Percentiles rank a stretch among this genome's conserved stretches.
Conservation (phyloP, 2,329 filamentous ascomycete genomes). For the Hirsutella thompsonii region DNA sequence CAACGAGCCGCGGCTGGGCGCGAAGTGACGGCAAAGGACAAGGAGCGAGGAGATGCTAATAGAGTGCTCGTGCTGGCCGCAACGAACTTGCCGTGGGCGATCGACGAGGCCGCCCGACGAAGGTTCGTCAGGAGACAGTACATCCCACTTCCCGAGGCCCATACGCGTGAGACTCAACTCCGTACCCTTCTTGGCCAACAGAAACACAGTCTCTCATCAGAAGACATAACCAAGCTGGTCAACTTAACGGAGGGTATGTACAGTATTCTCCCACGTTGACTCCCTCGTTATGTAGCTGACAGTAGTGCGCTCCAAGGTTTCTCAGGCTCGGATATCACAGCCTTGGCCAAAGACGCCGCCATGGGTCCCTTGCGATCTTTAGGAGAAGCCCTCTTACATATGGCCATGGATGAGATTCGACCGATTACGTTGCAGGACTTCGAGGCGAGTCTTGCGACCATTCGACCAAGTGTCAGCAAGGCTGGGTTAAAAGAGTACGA, state of each 20-base stretch:
- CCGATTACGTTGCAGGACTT: slow-evolving; percentile 79
- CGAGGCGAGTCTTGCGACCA: slow-evolving; percentile 66
- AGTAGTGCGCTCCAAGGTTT: slow-evolving; percentile 52
- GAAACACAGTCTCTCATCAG: slow-evolving; percentile 63
- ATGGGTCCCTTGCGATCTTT: slow-evolving; percentile 90
- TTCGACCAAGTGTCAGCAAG: slow-evolving; percentile 80
- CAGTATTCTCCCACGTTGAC: slow-evolving; percentile 4
- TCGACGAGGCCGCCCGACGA: slow-evolving; percentile 85
- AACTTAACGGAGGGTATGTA: slow-evolving; percentile 64
- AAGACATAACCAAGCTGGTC: slow-evolving; percentile 65
- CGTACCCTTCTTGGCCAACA: slow-evolving; percentile 72
- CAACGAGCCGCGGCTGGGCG: slow-evolving; percentile 83
- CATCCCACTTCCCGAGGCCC: slow-evolving; percentile 80
- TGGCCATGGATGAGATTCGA: slow-evolving; percentile 88
- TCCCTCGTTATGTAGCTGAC: not conserved
- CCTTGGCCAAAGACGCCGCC: slow-evolving; percentile 90
- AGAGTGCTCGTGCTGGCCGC: slow-evolving; percentile 87
- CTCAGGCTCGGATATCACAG: slow-evolving; percentile 92
- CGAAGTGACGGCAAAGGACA: slow-evolving; percentile 54
- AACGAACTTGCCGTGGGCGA: slow-evolving; percentile 94
- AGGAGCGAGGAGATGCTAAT: slow-evolving; percentile 65
- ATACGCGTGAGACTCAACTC: slow-evolving; percentile 69
- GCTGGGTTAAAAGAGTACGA: slow-evolving; percentile 80
- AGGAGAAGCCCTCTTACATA: slow-evolving; percentile 78
- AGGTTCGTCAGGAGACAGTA: slow-evolving; percentile 91